Evolutionary conservation across 345 rosid genomes (phyloP).

Genomic region (Lepidium aucheri): DNA sequence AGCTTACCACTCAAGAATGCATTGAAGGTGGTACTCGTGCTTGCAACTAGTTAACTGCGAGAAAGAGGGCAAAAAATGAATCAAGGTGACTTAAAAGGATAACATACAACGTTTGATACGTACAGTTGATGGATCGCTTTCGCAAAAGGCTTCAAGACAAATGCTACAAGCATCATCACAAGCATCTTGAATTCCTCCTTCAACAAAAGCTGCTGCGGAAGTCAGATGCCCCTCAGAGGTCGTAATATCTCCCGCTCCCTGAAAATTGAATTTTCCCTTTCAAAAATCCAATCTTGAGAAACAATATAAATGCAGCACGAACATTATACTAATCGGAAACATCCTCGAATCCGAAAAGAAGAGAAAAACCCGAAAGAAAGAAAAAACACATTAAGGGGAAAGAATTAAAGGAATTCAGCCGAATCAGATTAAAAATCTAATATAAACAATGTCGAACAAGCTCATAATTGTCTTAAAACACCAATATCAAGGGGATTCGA

Average conservation of each 20-base stretch:
- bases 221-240: slow-evolving; percentile 62
- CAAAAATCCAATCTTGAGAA: neutral
- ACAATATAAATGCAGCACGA: neutral
- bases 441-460: neutral
- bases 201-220: slow-evolving; percentile 93
- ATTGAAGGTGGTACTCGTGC: slow-evolving; percentile 98
- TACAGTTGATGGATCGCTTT: slow-evolving; percentile 87
- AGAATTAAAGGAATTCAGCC: neutral
- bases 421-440: slow-evolving; percentile 1
- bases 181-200: slow-evolving; percentile 94
- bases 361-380: neutral
- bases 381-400: neutral
- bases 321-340: neutral
- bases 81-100: neutral
- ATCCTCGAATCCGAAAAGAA: neutral
- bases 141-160: slow-evolving; percentile 79
- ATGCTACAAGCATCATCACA: slow-evolving; percentile 99
- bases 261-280: neutral
- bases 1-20: slow-evolving; percentile 88
- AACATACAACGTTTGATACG: neutral
- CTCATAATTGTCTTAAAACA: neutral
- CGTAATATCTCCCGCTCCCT: slow-evolving; percentile 46
- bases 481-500: neutral
- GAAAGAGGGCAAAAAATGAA: neutral
- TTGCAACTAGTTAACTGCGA: slow-evolving; percentile 71